phyloP scores from a whole-genome alignment of 1,284 basidiomycete species.

The Cryptococcus hybrid region DNA sequence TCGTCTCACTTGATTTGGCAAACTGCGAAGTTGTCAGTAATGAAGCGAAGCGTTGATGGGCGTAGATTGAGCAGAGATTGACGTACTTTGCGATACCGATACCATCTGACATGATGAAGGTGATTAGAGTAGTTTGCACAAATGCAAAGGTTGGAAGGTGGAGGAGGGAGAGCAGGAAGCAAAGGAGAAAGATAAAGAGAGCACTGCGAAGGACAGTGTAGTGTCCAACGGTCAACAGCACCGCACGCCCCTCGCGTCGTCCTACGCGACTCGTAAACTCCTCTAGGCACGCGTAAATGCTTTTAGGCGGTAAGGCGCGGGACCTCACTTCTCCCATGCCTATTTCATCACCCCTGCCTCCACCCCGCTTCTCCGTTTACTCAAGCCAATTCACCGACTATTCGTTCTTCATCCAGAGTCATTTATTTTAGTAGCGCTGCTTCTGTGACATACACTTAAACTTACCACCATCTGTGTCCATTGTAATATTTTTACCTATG shows the following conservation, averaged over 20 bases:
- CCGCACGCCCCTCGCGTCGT: too few species aligned
- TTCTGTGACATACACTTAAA: too few species aligned
- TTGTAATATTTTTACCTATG: slow-evolving; percentile 19
- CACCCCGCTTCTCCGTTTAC: not conserved
- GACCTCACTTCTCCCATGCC: not conserved
- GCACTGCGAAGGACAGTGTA: not conserved
- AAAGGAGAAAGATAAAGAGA: not conserved
- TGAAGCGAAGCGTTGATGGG: not conserved
- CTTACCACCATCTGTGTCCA: too few species aligned
- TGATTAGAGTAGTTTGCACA: not conserved
- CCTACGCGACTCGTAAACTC: too few species aligned
- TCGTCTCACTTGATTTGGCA: slow-evolving; percentile 91
- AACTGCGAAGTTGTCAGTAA: slow-evolving; percentile 60
- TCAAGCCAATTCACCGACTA: too few species aligned
- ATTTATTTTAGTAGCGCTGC: too few species aligned
- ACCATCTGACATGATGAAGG: slow-evolving; percentile 43
- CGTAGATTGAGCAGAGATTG: slow-evolving; percentile 2
- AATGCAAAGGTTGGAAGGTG: not conserved
- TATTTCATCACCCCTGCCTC: not conserved
- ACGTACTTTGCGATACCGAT: slow-evolving; percentile 53
- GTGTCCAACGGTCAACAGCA: too few species aligned
- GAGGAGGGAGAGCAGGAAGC: not conserved
- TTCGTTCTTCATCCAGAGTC: too few species aligned
- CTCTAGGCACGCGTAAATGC: too few species aligned
- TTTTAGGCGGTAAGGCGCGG: not conserved